Evolutionary conservation across 148 eudicot genomes (phyloP), one percentile per base, ranked within the genome.

Genomic region (Limonium bicolor): DNA sequence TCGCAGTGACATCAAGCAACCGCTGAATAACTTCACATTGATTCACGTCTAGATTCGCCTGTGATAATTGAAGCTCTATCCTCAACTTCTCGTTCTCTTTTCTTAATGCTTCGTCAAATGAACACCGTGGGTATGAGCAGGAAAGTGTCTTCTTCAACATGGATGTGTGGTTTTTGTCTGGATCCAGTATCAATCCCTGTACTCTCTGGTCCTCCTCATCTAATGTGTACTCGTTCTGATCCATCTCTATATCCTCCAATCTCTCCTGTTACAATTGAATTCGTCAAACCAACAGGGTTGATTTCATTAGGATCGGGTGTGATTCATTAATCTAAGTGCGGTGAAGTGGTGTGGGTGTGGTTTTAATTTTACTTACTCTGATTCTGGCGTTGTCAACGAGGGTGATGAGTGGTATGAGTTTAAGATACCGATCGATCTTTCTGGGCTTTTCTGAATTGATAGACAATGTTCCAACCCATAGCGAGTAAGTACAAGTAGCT

Each of bases 381-480:
- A 54, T 25, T 1, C 70, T 44, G 8, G 55, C 40, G 37, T 65
- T 54, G 40, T 35, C 38, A 6, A 65, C 65, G 25, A 68, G 60
- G 70, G 6, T 42, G 41, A 5, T 20, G 24, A 65, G 44, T 12
- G 70, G 70, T 38, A 65, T 41, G n/a, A 65, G 36, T 54, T 40
- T 23, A 48, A 65, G 37, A 11, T 65, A 60, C 6, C 70, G 65
- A 24, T 65, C 70, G 8, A 65, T 55, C 61, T 65, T 65, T 46
- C 36, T 65, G 70, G 2, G 51, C 61, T 19, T 41, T 46, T 31
- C 58, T 41, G 51, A 65, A 65, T 29, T 65, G 70, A 15, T 65
- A 59, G 7, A 55, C 70, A 36, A 60, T 50, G 49, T 48, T 65
- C 70, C 70, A 65, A 16, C 70, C 70, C 70, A 65, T 65, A 23